Evolutionary conservation across 176 grass and related monocot species (phyloP), one percentile per base, ranked within the genome.

Genomic region (Olyra latifolia): DNA sequence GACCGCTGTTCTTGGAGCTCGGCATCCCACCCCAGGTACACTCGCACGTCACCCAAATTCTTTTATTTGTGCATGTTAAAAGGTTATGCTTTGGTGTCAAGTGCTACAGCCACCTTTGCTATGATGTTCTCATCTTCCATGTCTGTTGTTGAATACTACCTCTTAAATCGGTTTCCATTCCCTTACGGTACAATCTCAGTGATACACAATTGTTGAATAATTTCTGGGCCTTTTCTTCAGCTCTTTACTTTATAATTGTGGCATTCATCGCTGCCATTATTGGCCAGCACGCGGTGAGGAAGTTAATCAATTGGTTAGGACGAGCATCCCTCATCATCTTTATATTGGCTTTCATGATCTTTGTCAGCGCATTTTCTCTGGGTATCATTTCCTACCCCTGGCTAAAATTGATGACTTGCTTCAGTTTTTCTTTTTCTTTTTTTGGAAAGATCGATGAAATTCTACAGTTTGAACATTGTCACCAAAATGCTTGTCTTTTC

Each of bases 251-350:
- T 11, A 48, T 79, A 7, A 5, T 7, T 27, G 84, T 98, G 81
- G 86, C 90, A 0, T 89, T 91, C 38, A 1, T 93, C 71, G 96
- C 96, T 79, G 96, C 96, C 19, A 88, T 90, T 47, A 24, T 88
- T 2, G 96, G 96, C 5, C 90, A 99, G 15, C 90, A 93, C 15
- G 64, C 82, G 0, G 96, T 99, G 53, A 85, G 96, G 66, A 99
- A 23, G 84, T 79, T 93, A 54, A 92, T 95, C 52, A 86, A 80
- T 50, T 85, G 87, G 84, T 72, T 91, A 78, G 92, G 96, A 14
- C 58, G 95, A 35, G 95, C 90, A 63, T 98, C 95, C 1, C 88
- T 98, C 75, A 95, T 98, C 63, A 98, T 98, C 78, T 93, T 98
- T 88, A 93, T 95, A 75, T 41, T 98, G 72, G 84, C 96, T 56